phyloP scores from a whole-genome alignment of 2,329 filamentous ascomycete species.

The Lizonia empirigonia region DNA sequence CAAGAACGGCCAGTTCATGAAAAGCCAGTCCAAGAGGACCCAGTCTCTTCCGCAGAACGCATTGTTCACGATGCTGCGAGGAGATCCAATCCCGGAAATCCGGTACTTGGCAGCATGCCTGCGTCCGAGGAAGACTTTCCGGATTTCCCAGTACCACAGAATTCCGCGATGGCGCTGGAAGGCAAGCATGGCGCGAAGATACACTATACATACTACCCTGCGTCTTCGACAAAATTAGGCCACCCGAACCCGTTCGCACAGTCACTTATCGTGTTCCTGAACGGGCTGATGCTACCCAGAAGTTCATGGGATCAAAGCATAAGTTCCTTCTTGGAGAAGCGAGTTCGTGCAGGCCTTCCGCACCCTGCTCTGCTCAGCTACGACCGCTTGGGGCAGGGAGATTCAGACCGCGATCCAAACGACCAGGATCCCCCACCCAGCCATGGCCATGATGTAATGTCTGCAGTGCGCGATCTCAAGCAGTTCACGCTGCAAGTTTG shows the following conservation, averaged over 20 bases:
- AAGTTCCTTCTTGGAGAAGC: slow-evolving; percentile 34
- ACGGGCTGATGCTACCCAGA: slow-evolving; percentile 52
- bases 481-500: slow-evolving; percentile 52
- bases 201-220: slow-evolving; percentile 44
- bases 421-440: slow-evolving; percentile 40
- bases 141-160: slow-evolving; percentile 38
- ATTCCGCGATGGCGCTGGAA: slow-evolving; percentile 36
- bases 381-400: slow-evolving; percentile 65
- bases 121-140: slow-evolving; percentile 38
- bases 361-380: slow-evolving; percentile 59
- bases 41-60: slow-evolving; percentile 4
- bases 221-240: slow-evolving; percentile 30
- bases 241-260: slow-evolving; percentile 42
- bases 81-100: slow-evolving; percentile 2
- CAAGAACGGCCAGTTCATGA: neutral
- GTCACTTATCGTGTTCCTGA: slow-evolving; percentile 53
- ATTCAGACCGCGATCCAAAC: slow-evolving; percentile 54
- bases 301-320: slow-evolving; percentile 48
- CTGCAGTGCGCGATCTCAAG: slow-evolving; percentile 54
- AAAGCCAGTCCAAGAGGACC: slow-evolving; percentile 1
- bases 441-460: slow-evolving; percentile 57
- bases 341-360: slow-evolving; percentile 27
- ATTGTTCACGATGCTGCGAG: slow-evolving; percentile 8
- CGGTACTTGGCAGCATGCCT: slow-evolving; percentile 20
- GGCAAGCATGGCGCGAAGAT: slow-evolving; percentile 37